Evolutionary conservation across 2,329 filamentous ascomycete genomes (phyloP).

Genomic region (Aspergillus aculeatus): DNA sequence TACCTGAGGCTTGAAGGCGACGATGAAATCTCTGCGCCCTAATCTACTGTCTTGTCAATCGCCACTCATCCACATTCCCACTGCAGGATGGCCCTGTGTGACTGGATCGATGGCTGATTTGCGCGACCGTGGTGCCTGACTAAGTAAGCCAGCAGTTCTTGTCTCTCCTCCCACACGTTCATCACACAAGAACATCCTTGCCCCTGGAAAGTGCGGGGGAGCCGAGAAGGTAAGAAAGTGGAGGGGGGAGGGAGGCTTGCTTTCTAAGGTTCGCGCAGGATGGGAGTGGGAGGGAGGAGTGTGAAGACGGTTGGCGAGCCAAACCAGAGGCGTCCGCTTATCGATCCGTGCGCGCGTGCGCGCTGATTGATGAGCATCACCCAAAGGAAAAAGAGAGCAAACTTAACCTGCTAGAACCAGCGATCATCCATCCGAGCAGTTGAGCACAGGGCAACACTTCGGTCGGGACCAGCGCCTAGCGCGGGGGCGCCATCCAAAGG

Average conservation of each 20-base stretch:
- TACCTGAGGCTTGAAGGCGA: neutral
- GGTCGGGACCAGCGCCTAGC: slow-evolving; percentile 28
- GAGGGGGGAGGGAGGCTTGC: slow-evolving; percentile 9
- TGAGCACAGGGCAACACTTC: slow-evolving; percentile 1
- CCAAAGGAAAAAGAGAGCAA: neutral
- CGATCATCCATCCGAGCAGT: neutral
- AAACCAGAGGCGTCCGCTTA: slow-evolving; percentile 7
- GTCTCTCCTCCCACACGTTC: slow-evolving; percentile 1
- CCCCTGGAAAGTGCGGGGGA: slow-evolving; percentile 9
- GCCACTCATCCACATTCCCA: neutral
- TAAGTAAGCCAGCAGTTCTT: slow-evolving; percentile 1
- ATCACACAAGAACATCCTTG: slow-evolving; percentile 4
- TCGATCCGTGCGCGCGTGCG: slow-evolving; percentile 13
- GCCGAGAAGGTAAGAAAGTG: slow-evolving; percentile 4
- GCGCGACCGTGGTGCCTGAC: slow-evolving; percentile 9
- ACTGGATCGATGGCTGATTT: neutral
- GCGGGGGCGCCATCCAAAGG: slow-evolving; percentile 23
- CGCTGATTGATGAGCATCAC: neutral
- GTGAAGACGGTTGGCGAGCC: neutral
- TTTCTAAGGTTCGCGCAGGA: slow-evolving; percentile 1
- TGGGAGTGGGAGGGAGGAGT: neutral
- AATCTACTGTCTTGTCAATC: neutral
- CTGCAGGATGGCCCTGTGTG: slow-evolving; percentile 6
- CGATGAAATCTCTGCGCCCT: neutral
- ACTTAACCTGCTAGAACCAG: neutral